phyloP scores from a whole-genome alignment of 116 monocot species.

The Phalaenopsis hybrid region DNA sequence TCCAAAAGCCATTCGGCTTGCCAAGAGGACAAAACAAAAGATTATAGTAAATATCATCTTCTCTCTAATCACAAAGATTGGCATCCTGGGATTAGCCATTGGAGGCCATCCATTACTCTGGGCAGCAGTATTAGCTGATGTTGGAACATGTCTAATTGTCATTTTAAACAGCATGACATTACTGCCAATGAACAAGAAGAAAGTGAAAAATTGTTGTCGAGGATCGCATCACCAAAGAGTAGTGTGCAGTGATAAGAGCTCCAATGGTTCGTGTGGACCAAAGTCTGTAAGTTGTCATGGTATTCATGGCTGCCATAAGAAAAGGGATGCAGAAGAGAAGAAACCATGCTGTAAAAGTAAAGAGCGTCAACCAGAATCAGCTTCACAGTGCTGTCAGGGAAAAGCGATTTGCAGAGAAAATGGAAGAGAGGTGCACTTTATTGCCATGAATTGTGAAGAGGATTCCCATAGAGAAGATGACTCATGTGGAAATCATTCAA shows the following conservation, averaged over 20 bases:
- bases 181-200: conserved; percentile 19
- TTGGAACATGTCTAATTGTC: conserved; percentile 85
- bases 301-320: background rate
- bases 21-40: conserved; percentile 48
- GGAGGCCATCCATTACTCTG: conserved; percentile 80
- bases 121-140: conserved; percentile 95
- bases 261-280: too few species aligned
- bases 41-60: conserved; percentile 72
- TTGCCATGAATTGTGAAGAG: background rate
- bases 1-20: conserved; percentile 62
- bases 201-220: conserved; percentile 36
- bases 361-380: conserved; percentile 3
- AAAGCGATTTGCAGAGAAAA: background rate
- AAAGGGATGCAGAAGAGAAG: background rate
- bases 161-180: conserved; percentile 82
- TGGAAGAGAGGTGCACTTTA: background rate
- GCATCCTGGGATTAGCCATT: conserved; percentile 60
- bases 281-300: background rate
- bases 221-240: conserved; percentile 4
- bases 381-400: conserved; percentile 8
- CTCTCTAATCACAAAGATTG: conserved; percentile 60
- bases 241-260: too few species aligned
- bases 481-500: background rate
- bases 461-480: background rate
- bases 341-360: background rate